Percentiles rank a stretch among this genome's conserved stretches.
These are phyloP conservation scores for Zygoascus ofunaensis DNA, from an alignment of 805 yeast genomes.

Conservation along the genomic window DNA sequence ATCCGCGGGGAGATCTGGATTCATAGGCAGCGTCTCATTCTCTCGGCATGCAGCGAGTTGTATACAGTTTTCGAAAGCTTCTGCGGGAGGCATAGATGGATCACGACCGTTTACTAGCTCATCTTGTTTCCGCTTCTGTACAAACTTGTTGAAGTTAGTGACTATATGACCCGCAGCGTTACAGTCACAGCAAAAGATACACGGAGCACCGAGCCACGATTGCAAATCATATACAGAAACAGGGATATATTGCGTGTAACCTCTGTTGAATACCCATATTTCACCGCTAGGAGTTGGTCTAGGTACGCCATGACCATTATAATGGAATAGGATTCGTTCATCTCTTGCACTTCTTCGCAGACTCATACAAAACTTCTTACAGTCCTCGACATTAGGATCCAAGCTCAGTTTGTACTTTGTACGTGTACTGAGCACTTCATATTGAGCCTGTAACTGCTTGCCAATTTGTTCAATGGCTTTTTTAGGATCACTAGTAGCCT, in stretches of 20 bases:
- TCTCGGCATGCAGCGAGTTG: conserved; percentile 89
- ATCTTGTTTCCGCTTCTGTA: conserved; percentile 80
- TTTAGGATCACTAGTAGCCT: conserved; percentile 69
- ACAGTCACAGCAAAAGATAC: conserved; percentile 90
- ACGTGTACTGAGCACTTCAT: conserved; percentile 77
- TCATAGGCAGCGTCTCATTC: conserved; percentile 81
- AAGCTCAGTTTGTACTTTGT: conserved; percentile 84
- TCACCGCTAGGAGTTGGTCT: conserved; percentile 95
- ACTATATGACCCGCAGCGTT: conserved; percentile 91
- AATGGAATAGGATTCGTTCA: conserved; percentile 86
- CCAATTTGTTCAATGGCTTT: conserved; percentile 90
- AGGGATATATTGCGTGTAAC: conserved; percentile 95
- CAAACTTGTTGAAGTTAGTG: conserved; percentile 78
- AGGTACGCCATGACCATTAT: conserved; percentile 98
- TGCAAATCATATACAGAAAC: conserved; percentile 91
- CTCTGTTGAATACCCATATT: conserved; percentile 96
- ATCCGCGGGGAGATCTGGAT: conserved; percentile 93
- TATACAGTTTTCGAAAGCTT: conserved; percentile 73
- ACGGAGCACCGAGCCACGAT: conserved; percentile 97
- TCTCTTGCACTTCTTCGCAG: conserved; percentile 85
- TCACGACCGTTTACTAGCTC: conserved; percentile 34
- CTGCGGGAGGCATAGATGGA: conserved; percentile 51
- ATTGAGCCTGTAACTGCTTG: conserved; percentile 75
- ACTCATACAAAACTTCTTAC: conserved; percentile 82
- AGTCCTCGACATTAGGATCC: conserved; percentile 94